Conservation (phyloP, 1,139 yeast species). For the Pichia sp. region DNA sequence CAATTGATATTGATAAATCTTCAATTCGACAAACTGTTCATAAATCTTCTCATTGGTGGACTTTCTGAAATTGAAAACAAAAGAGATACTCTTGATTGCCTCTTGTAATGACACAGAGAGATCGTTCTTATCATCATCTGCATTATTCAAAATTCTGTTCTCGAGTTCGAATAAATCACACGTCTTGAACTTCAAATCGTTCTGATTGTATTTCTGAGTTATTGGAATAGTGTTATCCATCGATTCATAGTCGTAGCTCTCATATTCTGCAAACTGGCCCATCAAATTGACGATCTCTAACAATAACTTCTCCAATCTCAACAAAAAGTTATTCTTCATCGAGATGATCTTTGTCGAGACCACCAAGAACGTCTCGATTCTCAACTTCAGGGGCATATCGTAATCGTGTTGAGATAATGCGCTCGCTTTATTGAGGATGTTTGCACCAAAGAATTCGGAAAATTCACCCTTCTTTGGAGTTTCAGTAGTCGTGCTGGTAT, state of each 20-base stretch:
- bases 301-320: slow-evolving; percentile 20
- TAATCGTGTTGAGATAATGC: slow-evolving; percentile 8
- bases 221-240: slow-evolving; percentile 3
- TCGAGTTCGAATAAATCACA: background rate
- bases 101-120: background rate
- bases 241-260: slow-evolving; percentile 10
- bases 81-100: slow-evolving; percentile 9
- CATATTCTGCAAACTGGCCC: slow-evolving; percentile 16
- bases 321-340: slow-evolving; percentile 23
- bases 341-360: slow-evolving; percentile 22
- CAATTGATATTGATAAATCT: slow-evolving; percentile 7
- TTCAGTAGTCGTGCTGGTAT: background rate
- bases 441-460: slow-evolving; percentile 18
- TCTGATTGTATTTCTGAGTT: background rate
- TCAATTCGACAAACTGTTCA: slow-evolving; percentile 12
- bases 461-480: slow-evolving; percentile 6
- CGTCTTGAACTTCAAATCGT: background rate
- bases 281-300: slow-evolving; percentile 16
- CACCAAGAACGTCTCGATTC: slow-evolving; percentile 28
- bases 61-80: slow-evolving; percentile 11
- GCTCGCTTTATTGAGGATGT: slow-evolving; percentile 11
- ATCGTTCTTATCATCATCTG: background rate
- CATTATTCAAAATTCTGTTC: background rate
- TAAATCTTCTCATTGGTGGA: slow-evolving; percentile 11
- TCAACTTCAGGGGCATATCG: slow-evolving; percentile 16